Percentiles rank a stretch among this genome's conserved stretches.
Evolutionary conservation across 2,329 filamentous ascomycete genomes (phyloP).

Genomic region (Akanthomyces muscarius): DNA sequence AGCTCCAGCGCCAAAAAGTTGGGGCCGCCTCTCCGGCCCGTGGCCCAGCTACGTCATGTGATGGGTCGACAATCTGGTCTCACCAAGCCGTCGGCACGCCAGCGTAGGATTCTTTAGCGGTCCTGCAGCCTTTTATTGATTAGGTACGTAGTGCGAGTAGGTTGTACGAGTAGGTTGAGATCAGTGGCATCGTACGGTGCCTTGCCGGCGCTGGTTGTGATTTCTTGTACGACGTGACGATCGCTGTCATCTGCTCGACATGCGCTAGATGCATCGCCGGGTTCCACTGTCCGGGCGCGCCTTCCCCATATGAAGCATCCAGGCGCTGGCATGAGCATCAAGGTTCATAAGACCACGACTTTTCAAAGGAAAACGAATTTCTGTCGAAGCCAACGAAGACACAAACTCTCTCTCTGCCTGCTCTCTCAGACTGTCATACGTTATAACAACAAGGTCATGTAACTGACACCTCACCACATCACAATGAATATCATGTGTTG

Average conservation of each 20-base stretch:
- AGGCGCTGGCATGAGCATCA: no score
- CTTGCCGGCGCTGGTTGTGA: neutral
- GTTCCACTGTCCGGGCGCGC: constrained; percentile 7
- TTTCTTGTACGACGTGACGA: neutral
- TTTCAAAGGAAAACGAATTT: no score
- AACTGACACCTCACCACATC: neutral
- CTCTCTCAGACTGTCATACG: no score
- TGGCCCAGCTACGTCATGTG: constrained; percentile 23
- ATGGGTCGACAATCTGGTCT: constrained; percentile 12
- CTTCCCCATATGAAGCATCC: neutral
- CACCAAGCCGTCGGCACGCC: neutral
- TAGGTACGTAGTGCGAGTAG: no score
- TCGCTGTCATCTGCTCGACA: neutral
- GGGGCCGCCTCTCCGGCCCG: constrained; percentile 15
- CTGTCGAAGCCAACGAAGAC: no score
- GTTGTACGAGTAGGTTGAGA: neutral
- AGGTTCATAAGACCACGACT: no score
- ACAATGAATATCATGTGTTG: neutral
- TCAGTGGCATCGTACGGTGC: neutral
- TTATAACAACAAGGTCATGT: no score
- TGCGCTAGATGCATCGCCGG: neutral
- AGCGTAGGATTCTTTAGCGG: neutral
- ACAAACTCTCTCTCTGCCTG: no score
- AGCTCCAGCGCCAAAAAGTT: constrained; percentile 15
- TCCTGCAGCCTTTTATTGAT: neutral